A percentile compares a stretch with the other conserved stretches of the same genome.
Evolutionary conservation across 2,329 filamentous ascomycete genomes (phyloP).

Genomic region (Hymenoscyphus occultus): DNA sequence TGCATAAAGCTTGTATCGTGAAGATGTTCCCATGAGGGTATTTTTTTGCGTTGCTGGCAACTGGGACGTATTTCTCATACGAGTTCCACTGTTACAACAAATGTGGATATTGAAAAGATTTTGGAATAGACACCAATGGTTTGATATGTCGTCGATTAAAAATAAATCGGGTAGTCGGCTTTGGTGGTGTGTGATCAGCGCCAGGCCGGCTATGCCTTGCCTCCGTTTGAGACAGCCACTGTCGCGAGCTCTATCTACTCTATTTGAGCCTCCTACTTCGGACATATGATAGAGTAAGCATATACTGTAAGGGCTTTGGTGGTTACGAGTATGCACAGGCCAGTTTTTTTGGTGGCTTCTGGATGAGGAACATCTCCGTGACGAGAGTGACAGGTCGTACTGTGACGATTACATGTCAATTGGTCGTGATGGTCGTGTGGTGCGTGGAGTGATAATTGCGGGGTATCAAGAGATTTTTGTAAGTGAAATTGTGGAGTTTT

Average conservation of each 20-base stretch:
- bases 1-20: background rate
- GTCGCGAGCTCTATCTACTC: background rate
- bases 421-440: too few relatives aligned
- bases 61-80: background rate
- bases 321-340: background rate
- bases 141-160: background rate
- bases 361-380: background rate
- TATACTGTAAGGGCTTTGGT: background rate
- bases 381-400: background rate
- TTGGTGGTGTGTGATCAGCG: background rate
- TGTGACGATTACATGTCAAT: too few relatives aligned
- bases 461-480: too few relatives aligned
- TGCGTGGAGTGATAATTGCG: too few relatives aligned
- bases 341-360: slow-evolving; percentile 3
- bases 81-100: background rate
- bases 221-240: background rate
- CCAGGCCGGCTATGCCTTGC: background rate
- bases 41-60: background rate
- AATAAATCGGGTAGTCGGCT: background rate
- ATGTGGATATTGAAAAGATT: background rate
- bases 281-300: background rate
- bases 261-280: background rate
- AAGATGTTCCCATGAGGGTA: background rate
- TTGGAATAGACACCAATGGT: background rate
- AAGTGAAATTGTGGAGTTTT: too few relatives aligned